These are phyloP conservation scores for Coprinopsis sp. DNA, from an alignment of 768 basidiomycete species.

Conservation along the genomic window DNA sequence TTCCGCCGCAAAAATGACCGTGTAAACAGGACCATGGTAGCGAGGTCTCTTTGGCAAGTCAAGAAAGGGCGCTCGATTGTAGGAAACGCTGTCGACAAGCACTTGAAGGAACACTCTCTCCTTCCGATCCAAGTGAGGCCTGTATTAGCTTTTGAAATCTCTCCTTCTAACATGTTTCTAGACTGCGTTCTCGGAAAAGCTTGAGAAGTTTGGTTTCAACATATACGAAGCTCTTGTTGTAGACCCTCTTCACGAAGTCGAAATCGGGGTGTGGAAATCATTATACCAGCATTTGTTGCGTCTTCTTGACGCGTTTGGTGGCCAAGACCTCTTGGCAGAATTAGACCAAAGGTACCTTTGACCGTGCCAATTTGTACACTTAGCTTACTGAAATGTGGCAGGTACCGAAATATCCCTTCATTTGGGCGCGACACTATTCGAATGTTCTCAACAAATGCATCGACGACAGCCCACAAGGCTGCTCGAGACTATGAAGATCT, in stretches of 20 bases:
- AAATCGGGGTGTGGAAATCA: conserved; percentile 33
- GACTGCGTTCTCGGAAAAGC: too few relatives aligned
- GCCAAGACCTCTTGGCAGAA: conserved; percentile 13
- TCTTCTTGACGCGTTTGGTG: conserved; percentile 20
- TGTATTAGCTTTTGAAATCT: not conserved
- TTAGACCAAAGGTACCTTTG: conserved; percentile 20
- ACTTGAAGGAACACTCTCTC: not conserved
- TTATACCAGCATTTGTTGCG: conserved; percentile 31
- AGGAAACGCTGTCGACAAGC: not conserved
- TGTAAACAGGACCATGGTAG: not conserved
- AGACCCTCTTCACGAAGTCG: conserved; percentile 34
- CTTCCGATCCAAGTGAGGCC: not conserved
- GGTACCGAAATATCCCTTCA: too few relatives aligned
- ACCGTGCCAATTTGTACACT: conserved; percentile 31
- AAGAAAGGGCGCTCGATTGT: not conserved
- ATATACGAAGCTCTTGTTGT: conserved; percentile 21
- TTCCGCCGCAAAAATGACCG: not conserved
- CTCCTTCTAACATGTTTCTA: conserved; percentile 28
- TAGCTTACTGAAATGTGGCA: conserved; percentile 27
- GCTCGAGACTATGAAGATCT: conserved; percentile 36
- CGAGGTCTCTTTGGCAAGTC: not conserved
- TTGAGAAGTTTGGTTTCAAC: conserved; percentile 17
- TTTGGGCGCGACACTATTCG: conserved; percentile 28
- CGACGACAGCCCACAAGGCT: conserved; percentile 26
- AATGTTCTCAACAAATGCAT: conserved; percentile 24